phyloP scores from a whole-genome alignment of 2,329 filamentous ascomycete species.

The Penicillium palitans region DNA sequence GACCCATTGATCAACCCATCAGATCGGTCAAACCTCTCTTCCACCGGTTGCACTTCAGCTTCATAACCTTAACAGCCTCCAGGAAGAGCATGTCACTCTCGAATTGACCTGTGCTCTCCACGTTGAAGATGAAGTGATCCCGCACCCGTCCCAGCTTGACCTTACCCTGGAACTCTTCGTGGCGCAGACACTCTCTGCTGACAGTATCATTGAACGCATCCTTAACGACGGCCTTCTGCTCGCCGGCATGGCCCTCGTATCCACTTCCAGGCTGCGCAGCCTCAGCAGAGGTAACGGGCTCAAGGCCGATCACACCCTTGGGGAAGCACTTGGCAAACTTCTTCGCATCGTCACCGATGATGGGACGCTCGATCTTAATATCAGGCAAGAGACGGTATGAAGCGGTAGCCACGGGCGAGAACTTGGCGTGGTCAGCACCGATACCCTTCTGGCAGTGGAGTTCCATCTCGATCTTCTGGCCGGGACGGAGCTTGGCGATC shows the following conservation, averaged over 20 bases:
- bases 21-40: slow-evolving; percentile 48
- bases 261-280: slow-evolving; percentile 60
- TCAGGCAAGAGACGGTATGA: slow-evolving; percentile 87
- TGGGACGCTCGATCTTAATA: slow-evolving; percentile 80
- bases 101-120: slow-evolving; percentile 95
- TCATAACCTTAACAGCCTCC: slow-evolving; percentile 80
- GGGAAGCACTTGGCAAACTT: slow-evolving; percentile 93
- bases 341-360: slow-evolving; percentile 79
- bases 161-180: slow-evolving; percentile 91
- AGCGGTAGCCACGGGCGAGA: slow-evolving; percentile 92
- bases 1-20: slow-evolving; percentile 33
- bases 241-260: slow-evolving; percentile 73
- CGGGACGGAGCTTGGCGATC: slow-evolving; percentile 88
- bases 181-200: slow-evolving; percentile 85
- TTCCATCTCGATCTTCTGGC: slow-evolving; percentile 79
- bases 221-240: slow-evolving; percentile 81
- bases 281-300: slow-evolving; percentile 69
- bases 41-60: slow-evolving; percentile 69
- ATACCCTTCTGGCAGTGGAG: slow-evolving; percentile 96
- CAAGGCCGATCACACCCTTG: slow-evolving; percentile 77
- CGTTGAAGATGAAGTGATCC: slow-evolving; percentile 96
- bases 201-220: slow-evolving; percentile 95
- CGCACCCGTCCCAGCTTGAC: slow-evolving; percentile 86
- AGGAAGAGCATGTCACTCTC: slow-evolving; percentile 92
- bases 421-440: slow-evolving; percentile 93